Evolutionary conservation across 2,329 filamentous ascomycete species (phyloP), one percentile per base, ranked within the genome.

Genomic region (Seiridium cupressi): DNA sequence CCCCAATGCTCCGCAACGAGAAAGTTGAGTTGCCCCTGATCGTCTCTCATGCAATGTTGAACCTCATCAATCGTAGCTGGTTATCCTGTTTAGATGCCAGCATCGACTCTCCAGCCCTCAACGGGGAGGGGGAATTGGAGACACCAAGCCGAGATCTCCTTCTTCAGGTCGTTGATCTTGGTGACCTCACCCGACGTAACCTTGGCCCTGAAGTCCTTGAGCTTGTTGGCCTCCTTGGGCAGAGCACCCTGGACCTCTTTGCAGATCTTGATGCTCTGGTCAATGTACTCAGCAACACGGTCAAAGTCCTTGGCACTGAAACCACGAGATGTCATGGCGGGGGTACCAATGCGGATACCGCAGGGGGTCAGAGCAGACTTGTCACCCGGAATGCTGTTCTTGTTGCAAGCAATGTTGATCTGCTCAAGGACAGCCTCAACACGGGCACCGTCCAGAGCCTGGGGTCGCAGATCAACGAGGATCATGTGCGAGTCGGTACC

Each of bases 401-500:
- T 99, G 89, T 99, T 99, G 87, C 93, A 96, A 64, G 95, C 93
- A 77, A 99, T 96, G 84, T 97, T 96, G 80, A 97, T 95, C 77
- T 96, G 91, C 83, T 99, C 95, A 26, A 99, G 89, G 61, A 99
- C 90, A 63, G 92, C 89, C 85, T 99, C 95, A 47, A 98, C 91
- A 77, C 95, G 92, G 61, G 95, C 95, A 71, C 95, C 95, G 71
- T 99, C 95, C 18, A 99, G 87, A 64, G 81, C 84, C 74, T 91
- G 86, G 73, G 93, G 88, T 76, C 96, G 93, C 66, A 99, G 88
- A 77, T 99, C 95, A 63, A 99, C 79, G 60, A 99, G 89, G 54
- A 99, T 93, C 84, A 99, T 92, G 83, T 99, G 95, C 73, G 93
- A 96, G 81, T 99, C 95, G 47, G 95, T 99, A 69, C 95, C 95